Percentiles rank a stretch among this genome's conserved stretches.
Evolutionary conservation across 345 rosid species (phyloP).

Genomic region (Lepidium sativum): DNA sequence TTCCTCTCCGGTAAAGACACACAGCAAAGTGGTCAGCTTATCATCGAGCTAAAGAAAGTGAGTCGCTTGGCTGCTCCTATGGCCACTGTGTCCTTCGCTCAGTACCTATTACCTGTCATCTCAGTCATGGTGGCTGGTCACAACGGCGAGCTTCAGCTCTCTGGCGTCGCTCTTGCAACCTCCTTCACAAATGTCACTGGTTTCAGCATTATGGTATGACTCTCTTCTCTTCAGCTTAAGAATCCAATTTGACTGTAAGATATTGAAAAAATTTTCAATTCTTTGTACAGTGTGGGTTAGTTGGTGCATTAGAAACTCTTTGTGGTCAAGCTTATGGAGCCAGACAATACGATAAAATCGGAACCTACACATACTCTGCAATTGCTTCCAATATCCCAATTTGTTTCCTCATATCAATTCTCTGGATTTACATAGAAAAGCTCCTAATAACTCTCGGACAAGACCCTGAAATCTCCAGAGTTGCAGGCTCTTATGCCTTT

Average conservation of each 20-base stretch:
- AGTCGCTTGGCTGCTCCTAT: constrained; percentile 5
- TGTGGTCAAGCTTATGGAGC: constrained; percentile 33
- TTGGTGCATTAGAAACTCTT: constrained; percentile 23
- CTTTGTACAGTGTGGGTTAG: constrained; percentile 12
- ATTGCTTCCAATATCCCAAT: constrained; percentile 9
- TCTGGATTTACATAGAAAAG: constrained; percentile 17
- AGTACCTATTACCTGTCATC: neutral
- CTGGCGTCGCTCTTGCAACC: constrained; percentile 7
- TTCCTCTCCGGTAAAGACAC: neutral
- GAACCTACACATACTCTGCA: constrained; percentile 20
- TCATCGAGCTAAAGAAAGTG: neutral
- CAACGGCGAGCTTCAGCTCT: neutral
- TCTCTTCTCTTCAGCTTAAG: neutral
- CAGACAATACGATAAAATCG: constrained; percentile 9
- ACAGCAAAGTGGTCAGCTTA: neutral
- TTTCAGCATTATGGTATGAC: neutral
- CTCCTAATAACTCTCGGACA: constrained; percentile 18
- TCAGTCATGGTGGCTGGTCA: constrained; percentile 15
- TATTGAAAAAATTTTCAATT: neutral
- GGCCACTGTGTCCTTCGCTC: constrained; percentile 12
- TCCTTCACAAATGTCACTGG: constrained; percentile 8
- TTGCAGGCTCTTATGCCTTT: constrained; percentile 21
- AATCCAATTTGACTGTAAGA: neutral
- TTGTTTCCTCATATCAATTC: constrained; percentile 16
- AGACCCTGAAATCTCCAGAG: constrained; percentile 20